Evolutionary conservation across 2,329 filamentous ascomycete genomes (phyloP), one percentile per base, ranked within the genome.

Genomic region (Claviceps sp.): DNA sequence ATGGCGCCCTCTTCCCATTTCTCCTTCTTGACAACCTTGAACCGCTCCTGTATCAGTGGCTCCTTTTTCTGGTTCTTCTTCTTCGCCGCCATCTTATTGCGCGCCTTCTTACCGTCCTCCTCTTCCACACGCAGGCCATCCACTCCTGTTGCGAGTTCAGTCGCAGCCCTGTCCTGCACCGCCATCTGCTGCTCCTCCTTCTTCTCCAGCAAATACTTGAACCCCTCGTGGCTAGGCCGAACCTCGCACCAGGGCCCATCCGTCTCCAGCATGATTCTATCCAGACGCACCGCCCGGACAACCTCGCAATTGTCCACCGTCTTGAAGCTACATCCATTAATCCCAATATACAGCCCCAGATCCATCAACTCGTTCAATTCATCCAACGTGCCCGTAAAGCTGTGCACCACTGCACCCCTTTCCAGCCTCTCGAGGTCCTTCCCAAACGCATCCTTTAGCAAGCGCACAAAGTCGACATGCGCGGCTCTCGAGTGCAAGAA

Each of bases 221-320:
- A 87, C 2, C 88, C 89, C 34, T 90, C 89, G 69, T 98, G 91
- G 34, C 81, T 88, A 1, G 89, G 84, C 24, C 93, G 76, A 54
- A 98, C 91, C 67, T 98, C 93, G 63, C 93, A 98, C 87, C 93
- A 98, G 3, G 93, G 93, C 2, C 93, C 93, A 65, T 98, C 93
- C 0, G 93, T 98, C 74, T 98, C 93, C 47, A 98, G 81, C 77
- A 97, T 94, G 51, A 98, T 68, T 47, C 84, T 72, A 52, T 90
- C 82, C 11, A 98, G 71, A 11, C 83, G 85, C 41, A 97, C 81
- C 54, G 84, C 79, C 56, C 77, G 81, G 11, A 96, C 89, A 2
- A 96, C 90, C 14, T 79, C 83, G 42, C 95, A 79, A 61, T 97
- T 98, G 64, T 95, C 89, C 11, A 78, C 83, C 5, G 89, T 97